These are phyloP conservation scores for Penicillium psychrofluorescens DNA, from an alignment of 495 filamentous ascomycete species.

Conservation along the genomic window DNA sequence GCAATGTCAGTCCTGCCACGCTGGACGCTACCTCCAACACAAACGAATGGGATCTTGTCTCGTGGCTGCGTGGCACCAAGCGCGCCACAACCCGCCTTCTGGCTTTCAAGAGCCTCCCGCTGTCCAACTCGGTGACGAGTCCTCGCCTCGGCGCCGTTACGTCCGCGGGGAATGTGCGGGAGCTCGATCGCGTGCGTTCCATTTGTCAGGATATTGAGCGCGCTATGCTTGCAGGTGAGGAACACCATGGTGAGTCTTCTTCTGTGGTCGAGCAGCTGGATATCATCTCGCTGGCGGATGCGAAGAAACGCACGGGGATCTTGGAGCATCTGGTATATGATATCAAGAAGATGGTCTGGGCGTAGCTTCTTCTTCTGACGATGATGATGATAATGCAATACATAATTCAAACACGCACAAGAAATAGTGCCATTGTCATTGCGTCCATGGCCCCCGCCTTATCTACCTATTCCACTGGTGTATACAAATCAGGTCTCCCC, in stretches of 20 bases:
- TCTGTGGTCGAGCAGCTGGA: slow-evolving; percentile 58
- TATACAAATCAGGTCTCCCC: no score
- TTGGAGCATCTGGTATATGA: slow-evolving; percentile 80
- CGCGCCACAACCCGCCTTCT: slow-evolving; percentile 35
- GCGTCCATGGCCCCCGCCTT: no score
- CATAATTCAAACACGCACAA: no score
- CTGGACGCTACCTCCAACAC: slow-evolving; percentile 21
- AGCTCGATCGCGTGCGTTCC: slow-evolving; percentile 59
- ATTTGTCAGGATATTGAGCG: slow-evolving; percentile 57
- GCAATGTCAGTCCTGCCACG: slow-evolving; percentile 25
- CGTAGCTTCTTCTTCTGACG: slow-evolving; percentile 26
- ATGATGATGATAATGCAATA: no score
- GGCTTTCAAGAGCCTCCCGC: slow-evolving; percentile 47
- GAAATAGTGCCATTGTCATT: no score
- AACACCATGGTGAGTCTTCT: slow-evolving; percentile 8
- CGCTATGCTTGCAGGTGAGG: slow-evolving; percentile 27
- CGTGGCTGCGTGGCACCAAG: slow-evolving; percentile 33
- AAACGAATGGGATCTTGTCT: slow-evolving; percentile 31
- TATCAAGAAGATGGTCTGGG: slow-evolving; percentile 90
- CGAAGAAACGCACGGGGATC: slow-evolving; percentile 78
- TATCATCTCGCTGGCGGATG: slow-evolving; percentile 75
- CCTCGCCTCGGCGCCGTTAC: slow-evolving; percentile 12
- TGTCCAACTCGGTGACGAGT: slow-evolving; percentile 30
- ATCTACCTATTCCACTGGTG: no score
- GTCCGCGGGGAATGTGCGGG: slow-evolving; percentile 40